These are phyloP conservation scores for Elsinoe ampelina DNA, from an alignment of 2,329 filamentous ascomycete species.

Conservation along the genomic window DNA sequence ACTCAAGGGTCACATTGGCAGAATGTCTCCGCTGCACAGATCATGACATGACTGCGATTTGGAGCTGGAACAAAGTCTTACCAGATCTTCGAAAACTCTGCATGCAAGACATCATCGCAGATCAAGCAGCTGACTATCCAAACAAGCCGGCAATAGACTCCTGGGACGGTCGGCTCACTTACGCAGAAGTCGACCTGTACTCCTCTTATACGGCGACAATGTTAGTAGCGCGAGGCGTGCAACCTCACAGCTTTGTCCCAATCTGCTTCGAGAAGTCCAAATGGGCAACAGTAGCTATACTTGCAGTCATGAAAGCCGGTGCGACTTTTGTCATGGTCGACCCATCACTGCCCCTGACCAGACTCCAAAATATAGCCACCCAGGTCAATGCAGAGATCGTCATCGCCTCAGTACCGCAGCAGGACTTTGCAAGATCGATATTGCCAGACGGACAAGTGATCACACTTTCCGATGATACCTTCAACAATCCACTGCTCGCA, in stretches of 20 bases:
- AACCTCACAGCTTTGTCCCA: constrained; percentile 17
- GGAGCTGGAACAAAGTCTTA: not conserved
- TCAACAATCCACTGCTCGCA: too few relatives aligned
- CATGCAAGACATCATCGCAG: constrained; percentile 19
- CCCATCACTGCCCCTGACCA: constrained; percentile 19
- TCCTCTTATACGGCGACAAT: constrained; percentile 17
- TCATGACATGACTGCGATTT: not conserved
- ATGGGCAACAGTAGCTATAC: constrained; percentile 23
- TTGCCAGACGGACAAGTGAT: constrained; percentile 15
- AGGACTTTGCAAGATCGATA: constrained; percentile 16
- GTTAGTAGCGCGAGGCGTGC: constrained; percentile 15
- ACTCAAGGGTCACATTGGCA: not conserved
- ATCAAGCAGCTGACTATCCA: constrained; percentile 16
- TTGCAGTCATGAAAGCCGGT: constrained; percentile 26
- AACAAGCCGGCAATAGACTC: constrained; percentile 21
- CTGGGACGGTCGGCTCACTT: constrained; percentile 23
- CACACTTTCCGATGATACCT: constrained; percentile 12
- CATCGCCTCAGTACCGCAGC: constrained; percentile 15
- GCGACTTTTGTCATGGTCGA: constrained; percentile 24
- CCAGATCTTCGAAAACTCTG: constrained; percentile 14
- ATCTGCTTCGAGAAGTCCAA: constrained; percentile 23
- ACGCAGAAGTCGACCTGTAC: constrained; percentile 20
- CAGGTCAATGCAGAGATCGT: constrained; percentile 20
- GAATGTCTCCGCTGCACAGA: not conserved
- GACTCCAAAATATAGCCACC: constrained; percentile 22